Evolutionary conservation across 2,329 filamentous ascomycete species (phyloP), one percentile per base, ranked within the genome.

Genomic region (Monilinia vaccinii-corymbosi): DNA sequence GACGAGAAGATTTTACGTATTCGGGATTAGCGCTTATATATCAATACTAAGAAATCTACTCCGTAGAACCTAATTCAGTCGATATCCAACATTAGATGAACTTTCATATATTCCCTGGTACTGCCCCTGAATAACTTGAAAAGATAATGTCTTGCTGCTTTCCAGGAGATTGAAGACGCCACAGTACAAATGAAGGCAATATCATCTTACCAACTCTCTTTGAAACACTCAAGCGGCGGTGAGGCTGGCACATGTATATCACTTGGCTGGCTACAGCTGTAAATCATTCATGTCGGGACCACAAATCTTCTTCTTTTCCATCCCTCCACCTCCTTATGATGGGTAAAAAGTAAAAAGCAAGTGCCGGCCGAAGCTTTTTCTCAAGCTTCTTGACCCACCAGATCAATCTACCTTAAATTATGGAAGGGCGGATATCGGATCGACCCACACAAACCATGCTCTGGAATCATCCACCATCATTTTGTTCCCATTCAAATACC

Each of bases 381-480:
- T 48, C 53, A 57, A 57, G 44, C 44, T 57, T 57, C 55, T 48
- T 32, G 55, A 36, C 49, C 44, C 44, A 50, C 32, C 23, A 40
- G 36, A 21, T 49, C 23, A 32, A 50, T 57, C 23, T 57, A 57
- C 55, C 55, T 50, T 57, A 49, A 50, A 57, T 57, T 57, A 57
- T 57, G 23, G 55, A 57, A 44, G 55, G 55, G 44, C 44, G 32
- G 21, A n/a, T 49, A 13, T n/a, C 34, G 32, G 18, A 49, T 50
- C 32, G 44, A 50, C 32, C 32, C 55, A 57, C 32, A 49, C 21
- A 36, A n/a, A 40, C 23, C 55, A 36, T 57, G 34, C 18, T 40
- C 55, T 50, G 45, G 55, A 57, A 31, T 40, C 53, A 56, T 56
- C 42, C 53, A 56, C 40, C 45, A 28, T 40, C 46, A 44, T 58